Evolutionary conservation across 2,329 filamentous ascomycete genomes (phyloP).

Genomic region (Xylariaceae sp.): DNA sequence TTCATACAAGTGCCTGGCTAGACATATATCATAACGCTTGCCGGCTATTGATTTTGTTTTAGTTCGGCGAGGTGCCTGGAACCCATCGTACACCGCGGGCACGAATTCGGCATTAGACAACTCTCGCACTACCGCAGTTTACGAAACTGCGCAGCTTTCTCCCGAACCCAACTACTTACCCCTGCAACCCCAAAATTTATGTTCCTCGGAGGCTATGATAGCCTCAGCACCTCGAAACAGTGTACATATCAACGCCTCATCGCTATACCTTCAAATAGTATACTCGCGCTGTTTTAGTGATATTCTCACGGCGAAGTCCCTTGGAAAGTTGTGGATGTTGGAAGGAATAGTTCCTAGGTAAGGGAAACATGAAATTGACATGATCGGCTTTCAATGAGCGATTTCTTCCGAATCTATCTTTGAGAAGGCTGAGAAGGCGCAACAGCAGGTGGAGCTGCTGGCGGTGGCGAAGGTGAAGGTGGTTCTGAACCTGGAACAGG

Average conservation of each 20-base stretch:
- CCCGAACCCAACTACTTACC: no score
- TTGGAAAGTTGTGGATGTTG: not conserved
- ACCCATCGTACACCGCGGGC: no score
- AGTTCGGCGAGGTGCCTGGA: not conserved
- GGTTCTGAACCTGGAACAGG: conserved; percentile 29
- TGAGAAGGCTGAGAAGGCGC: conserved; percentile 23
- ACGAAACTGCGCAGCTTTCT: no score
- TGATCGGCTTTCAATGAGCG: not conserved
- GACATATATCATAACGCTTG: not conserved
- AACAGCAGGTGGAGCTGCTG: conserved; percentile 36
- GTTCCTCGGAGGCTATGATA: not conserved
- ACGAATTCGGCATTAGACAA: no score
- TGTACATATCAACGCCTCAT: not conserved
- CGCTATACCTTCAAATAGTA: conserved; percentile 22
- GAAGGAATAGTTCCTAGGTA: not conserved
- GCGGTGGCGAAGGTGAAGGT: conserved; percentile 39
- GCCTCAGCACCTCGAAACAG: not conserved
- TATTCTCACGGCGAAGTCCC: not conserved
- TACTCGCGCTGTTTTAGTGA: conserved; percentile 9
- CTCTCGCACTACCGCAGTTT: not conserved
- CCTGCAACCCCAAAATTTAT: no score
- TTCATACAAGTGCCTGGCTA: not conserved
- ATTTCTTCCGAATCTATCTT: not conserved
- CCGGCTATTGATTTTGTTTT: not conserved
- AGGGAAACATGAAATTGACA: conserved; percentile 1